Conservation (phyloP, 1,284 basidiomycete species). For the Rhodotorula sp. region DNA sequence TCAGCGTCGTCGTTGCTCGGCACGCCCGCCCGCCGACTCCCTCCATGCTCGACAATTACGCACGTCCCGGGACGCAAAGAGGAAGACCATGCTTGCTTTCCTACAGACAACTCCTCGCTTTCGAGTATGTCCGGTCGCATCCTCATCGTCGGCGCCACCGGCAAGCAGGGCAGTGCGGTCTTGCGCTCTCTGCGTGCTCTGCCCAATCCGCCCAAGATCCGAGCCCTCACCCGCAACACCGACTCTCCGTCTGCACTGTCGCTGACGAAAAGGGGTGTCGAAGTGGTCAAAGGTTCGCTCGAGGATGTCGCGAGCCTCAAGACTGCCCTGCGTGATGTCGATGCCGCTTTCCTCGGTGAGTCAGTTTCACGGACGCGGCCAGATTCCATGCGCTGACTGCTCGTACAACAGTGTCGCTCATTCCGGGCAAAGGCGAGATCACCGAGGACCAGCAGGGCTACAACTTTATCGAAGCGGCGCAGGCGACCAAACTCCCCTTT, state of each 20-base stretch:
- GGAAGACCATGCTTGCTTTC: not conserved
- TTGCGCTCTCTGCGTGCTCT: constrained; percentile 1
- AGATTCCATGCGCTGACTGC: not conserved
- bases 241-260: constrained; percentile 3
- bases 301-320: not conserved
- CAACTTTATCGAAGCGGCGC: constrained; percentile 17
- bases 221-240: constrained; percentile 15
- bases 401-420: constrained; percentile 1
- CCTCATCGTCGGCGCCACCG: constrained; percentile 17
- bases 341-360: constrained; percentile 10
- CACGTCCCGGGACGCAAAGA: no score
- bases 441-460: constrained; percentile 22
- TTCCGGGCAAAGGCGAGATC: not conserved
- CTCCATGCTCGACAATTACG: no score
- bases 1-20: no score
- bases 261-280: constrained; percentile 11
- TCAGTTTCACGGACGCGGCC: no score
- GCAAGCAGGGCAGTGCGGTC: constrained; percentile 9
- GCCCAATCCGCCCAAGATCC: not conserved
- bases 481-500: constrained; percentile 3
- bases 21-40: no score
- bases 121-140: constrained; percentile 3
- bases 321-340: not conserved
- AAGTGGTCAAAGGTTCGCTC: constrained; percentile 16
- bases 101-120: not conserved